Conservation (phyloP, 495 filamentous ascomycete species). For the Apiosordaria backusii region DNA sequence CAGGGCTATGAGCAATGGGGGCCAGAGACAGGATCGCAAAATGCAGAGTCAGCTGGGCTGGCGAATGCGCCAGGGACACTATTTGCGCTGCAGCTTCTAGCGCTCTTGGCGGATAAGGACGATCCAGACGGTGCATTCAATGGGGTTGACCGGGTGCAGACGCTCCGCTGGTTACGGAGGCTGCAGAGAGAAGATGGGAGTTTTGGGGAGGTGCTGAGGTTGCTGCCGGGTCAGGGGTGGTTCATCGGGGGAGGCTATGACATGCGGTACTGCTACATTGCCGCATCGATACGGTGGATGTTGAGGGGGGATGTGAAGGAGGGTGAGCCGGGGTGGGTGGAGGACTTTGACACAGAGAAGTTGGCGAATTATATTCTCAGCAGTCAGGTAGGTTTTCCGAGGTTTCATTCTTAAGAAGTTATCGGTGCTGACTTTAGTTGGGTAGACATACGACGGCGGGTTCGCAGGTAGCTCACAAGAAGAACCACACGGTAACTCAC, state of each 20-base stretch:
- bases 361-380: conserved; percentile 63
- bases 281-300: conserved; percentile 76
- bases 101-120: conserved; percentile 72
- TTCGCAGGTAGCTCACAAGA: conserved; percentile 75
- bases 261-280: conserved; percentile 81
- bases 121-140: conserved; percentile 38
- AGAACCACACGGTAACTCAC: conserved; percentile 74
- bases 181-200: conserved; percentile 84
- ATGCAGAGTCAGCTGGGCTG: conserved; percentile 63
- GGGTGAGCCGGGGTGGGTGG: conserved; percentile 51
- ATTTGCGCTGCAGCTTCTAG: conserved; percentile 75
- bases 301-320: conserved; percentile 56
- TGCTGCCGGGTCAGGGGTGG: conserved; percentile 41
- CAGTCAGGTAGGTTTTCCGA: not conserved
- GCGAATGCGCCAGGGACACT: conserved; percentile 82
- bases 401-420: not conserved
- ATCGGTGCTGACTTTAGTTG: conserved; percentile 35
- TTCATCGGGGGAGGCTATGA: conserved; percentile 74
- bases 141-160: conserved; percentile 62
- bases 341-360: conserved; percentile 71
- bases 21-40: conserved; percentile 23
- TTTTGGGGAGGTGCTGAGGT: conserved; percentile 77
- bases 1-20: conserved; percentile 36
- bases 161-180: conserved; percentile 67
- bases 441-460: conserved; percentile 85